Evolutionary conservation across 1,284 basidiomycete genomes (phyloP), one percentile per base, ranked within the genome.

Genomic region (Melampsora larici-populina): DNA sequence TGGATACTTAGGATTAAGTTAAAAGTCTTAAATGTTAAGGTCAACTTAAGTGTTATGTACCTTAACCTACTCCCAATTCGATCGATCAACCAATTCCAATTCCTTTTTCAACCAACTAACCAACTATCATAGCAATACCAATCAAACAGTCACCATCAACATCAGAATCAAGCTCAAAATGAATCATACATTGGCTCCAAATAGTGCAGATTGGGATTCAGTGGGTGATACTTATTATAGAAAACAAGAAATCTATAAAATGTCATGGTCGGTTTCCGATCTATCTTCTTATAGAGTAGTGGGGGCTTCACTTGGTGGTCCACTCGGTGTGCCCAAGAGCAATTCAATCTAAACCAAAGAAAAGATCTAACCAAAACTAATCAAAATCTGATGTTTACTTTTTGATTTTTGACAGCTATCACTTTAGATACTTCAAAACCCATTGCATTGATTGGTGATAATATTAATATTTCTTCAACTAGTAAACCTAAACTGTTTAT

Each of bases 171-270:
- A 29, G 7, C 1, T 18, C 21, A n/a, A 58, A 33, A 75, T 75
- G 73, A 31, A 48, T 24, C 24, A 33, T 15, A 58, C 33, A 29
- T 46, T 76, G 9, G 26, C 74, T n/a, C 74, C 74, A 11, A 67
- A 76, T 63, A 76, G 74, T 60, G 49, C 74, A 3, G 66, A 76
- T n/a, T 76, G 74, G 74, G 74, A 76, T 33, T 36, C 65, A 29
- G 65, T 76, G n/a, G 74, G 74, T 31, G 74, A 76, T 69, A 65
- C 74, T 15, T 76, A 67, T 46, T 76, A 76, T 63, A 64, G 74
- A 17, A 76, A 76, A 55, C 64, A 69, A 31, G 74, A 76, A 60
- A 68, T 76, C 24, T 76, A 76, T 36, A 26, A 51, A 26, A 68
- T 76, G 65, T 58, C 65, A 21, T 76, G 74, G 74, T 26, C 65